phyloP scores from a whole-genome alignment of 306 rosid species.

The Rosa chinensis region DNA sequence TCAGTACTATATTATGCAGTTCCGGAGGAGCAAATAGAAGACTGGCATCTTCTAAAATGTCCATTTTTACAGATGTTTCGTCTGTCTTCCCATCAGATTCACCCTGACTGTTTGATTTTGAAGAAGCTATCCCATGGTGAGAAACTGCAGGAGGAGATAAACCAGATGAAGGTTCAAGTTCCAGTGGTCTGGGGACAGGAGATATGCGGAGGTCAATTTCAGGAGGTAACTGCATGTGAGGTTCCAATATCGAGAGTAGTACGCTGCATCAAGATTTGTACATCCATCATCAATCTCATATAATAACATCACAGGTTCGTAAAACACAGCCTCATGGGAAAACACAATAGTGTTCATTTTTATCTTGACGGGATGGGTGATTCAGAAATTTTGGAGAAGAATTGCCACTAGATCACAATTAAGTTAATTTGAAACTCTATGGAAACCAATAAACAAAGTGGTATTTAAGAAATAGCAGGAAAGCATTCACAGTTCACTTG shows the following conservation, averaged over 20 bases:
- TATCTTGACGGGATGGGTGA: neutral
- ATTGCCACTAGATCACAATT: neutral
- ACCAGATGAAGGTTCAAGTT: slow-evolving; percentile 46
- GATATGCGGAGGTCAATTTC: slow-evolving; percentile 72
- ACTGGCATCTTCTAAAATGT: slow-evolving; percentile 58
- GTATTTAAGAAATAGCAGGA: slow-evolving; percentile 3
- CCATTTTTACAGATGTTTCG: slow-evolving; percentile 55
- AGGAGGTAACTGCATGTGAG: slow-evolving; percentile 84
- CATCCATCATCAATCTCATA: slow-evolving; percentile 7
- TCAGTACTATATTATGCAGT: slow-evolving; percentile 51
- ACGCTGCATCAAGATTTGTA: slow-evolving; percentile 53
- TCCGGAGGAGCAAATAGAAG: slow-evolving; percentile 73
- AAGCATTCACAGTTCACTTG: neutral
- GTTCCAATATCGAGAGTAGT: slow-evolving; percentile 86
- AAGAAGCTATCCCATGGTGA: slow-evolving; percentile 44
- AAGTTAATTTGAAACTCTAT: neutral
- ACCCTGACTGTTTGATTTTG: slow-evolving; percentile 55
- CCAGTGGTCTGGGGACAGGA: slow-evolving; percentile 42
- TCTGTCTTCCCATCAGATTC: slow-evolving; percentile 68
- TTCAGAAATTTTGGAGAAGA: neutral
- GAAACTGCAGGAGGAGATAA: slow-evolving; percentile 43
- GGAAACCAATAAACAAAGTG: neutral
- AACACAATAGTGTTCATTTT: slow-evolving; percentile 2
- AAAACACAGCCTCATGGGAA: neutral
- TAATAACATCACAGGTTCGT: neutral